Evolutionary conservation across 2,329 filamentous ascomycete genomes (phyloP), one percentile per base, ranked within the genome.

Genomic region (Dothidotthia symphoricarpi): DNA sequence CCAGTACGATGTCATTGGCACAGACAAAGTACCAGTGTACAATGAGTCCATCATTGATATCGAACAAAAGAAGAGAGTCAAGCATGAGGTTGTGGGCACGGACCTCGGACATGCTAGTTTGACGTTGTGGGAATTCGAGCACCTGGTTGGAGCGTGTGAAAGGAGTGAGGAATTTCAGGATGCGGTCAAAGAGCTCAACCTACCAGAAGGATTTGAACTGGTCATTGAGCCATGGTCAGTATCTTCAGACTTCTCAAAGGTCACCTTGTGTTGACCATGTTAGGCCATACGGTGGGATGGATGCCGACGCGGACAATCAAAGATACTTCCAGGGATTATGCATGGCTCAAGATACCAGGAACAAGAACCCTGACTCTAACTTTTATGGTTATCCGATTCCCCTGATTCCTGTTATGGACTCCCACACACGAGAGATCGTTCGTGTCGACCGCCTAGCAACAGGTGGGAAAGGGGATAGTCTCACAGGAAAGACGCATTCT

Each of bases 161-260:
- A 65, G 67, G 19, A 81, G 77, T 2, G 71, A 73, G 3, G 52
- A 73, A 13, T 81, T 80, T 48, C 69, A 77, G 51, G 58, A 72
- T 36, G 74, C 73, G 1, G 54, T 78, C 7, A 67, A 71, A 2
- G 71, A 78, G 26, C 73, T 78, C 39, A 66, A 74, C 22, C 60
- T 80, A 3, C 76, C 76, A 1, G 70, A 77, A 40, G 76, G 75
- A 0, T 80, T 78, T 41, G 74, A 77, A 34, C 63, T 77, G n/a
- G 66, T 75, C 3, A 69, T 79, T 41, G 76, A 77, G 49, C 76
- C 76, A 19, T 79, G 61, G 61, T 61, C 33, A 37, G 58, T 48
- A 9, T 10, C 11, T n/a, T 6, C 1, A 12, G 17, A 16, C n/a
- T 6, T 7, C 27, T 13, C 16, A 6, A 1, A 9, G 25, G 22